phyloP scores from a whole-genome alignment of 2,329 filamentous ascomycete species.

The Cercospora berteroae region DNA sequence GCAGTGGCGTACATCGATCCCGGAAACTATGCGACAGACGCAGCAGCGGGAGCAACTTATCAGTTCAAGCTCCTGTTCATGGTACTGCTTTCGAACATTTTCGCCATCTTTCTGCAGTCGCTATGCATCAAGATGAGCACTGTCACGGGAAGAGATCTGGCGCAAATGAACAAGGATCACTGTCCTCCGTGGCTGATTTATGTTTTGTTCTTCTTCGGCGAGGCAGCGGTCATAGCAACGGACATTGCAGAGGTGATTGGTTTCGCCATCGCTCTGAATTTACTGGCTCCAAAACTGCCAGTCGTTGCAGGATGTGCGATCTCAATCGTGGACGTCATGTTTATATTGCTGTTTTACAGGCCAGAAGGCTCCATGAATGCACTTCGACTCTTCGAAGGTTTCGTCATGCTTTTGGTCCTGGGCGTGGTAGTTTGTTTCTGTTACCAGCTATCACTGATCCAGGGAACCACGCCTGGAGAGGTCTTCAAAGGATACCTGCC shows the following conservation, averaged over 20 bases:
- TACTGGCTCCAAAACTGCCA: conserved; percentile 60
- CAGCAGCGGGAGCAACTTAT: conserved; percentile 65
- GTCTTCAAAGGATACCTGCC: conserved; percentile 67
- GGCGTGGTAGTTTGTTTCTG: conserved; percentile 69
- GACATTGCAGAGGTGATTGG: conserved; percentile 66
- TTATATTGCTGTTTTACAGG: conserved; percentile 66
- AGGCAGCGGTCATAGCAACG: conserved; percentile 58
- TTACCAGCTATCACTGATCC: conserved; percentile 64
- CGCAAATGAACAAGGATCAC: conserved; percentile 50
- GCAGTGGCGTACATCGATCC: conserved; percentile 52
- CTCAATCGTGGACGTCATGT: conserved; percentile 66
- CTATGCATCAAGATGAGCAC: conserved; percentile 60
- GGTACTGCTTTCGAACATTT: conserved; percentile 66
- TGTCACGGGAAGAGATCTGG: conserved; percentile 51
- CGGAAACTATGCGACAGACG: conserved; percentile 67
- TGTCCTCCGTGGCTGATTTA: conserved; percentile 56
- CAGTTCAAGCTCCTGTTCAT: conserved; percentile 66
- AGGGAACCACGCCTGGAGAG: conserved; percentile 54
- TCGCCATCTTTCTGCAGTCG: conserved; percentile 68
- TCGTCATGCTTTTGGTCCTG: conserved; percentile 63
- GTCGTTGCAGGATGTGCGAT: conserved; percentile 67
- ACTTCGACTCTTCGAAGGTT: conserved; percentile 62
- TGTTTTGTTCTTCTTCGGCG: conserved; percentile 54
- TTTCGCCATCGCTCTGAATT: conserved; percentile 67
- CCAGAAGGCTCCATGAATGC: conserved; percentile 58